Conservation (phyloP, 768 basidiomycete species). For the Tephrocybe rancida region DNA sequence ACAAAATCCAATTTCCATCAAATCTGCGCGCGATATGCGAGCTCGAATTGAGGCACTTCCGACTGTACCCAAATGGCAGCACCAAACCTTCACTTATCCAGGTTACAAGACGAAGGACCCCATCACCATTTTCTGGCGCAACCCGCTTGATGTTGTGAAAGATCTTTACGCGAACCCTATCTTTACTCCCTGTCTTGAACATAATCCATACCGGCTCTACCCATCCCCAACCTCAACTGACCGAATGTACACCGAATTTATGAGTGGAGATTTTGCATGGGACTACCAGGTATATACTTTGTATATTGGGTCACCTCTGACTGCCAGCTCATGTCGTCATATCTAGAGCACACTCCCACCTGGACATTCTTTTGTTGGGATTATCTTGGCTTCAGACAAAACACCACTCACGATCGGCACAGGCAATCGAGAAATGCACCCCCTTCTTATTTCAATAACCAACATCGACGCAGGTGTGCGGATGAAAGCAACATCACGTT, state of each 20-base stretch:
- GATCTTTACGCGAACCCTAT: neutral
- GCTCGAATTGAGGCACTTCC: neutral
- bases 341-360: neutral
- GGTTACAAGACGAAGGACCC: constrained; percentile 1
- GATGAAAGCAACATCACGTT: neutral
- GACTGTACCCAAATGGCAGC: neutral
- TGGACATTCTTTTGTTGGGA: neutral
- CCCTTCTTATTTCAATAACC: neutral
- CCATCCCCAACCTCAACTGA: constrained; percentile 7
- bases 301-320: neutral
- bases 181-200: neutral
- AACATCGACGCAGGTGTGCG: neutral
- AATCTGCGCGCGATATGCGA: neutral
- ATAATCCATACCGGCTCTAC: constrained; percentile 21
- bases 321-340: neutral
- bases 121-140: neutral
- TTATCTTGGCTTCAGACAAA: neutral
- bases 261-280: constrained; percentile 25
- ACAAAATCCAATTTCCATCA: neutral
- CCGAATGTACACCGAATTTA: constrained; percentile 24
- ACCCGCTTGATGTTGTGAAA: neutral
- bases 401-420: neutral
- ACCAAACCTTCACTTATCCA: neutral
- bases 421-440: neutral
- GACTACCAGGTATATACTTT: constrained; percentile 21